Evolutionary conservation across 208 protist species (phyloP).

Genomic region (Trypanosoma platydactyli): DNA sequence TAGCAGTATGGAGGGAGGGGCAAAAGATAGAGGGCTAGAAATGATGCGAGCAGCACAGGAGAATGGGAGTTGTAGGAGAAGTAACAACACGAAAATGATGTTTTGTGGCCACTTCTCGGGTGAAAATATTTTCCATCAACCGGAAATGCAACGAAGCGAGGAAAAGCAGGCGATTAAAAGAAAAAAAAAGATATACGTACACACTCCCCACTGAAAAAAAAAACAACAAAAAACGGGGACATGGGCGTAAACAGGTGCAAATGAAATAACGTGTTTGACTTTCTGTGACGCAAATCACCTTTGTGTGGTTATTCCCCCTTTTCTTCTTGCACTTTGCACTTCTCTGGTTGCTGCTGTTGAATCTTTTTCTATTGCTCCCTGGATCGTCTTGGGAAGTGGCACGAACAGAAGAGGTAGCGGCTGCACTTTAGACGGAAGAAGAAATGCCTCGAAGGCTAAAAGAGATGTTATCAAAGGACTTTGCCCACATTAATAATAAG

Average conservation of each 20-base stretch:
- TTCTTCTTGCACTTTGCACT: neutral
- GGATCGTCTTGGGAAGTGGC: neutral
- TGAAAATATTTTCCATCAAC: neutral
- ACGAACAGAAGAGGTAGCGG: too few species aligned
- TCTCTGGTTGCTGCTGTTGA: too few species aligned
- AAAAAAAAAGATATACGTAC: neutral
- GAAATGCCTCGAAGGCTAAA: neutral
- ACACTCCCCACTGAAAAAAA: neutral
- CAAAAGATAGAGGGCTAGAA: too few species aligned
- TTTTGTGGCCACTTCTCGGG: too few species aligned
- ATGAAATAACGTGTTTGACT: neutral
- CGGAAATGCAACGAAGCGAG: neutral
- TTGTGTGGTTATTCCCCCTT: neutral
- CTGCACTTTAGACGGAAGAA: neutral
- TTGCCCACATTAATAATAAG: too few species aligned
- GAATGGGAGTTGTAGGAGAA: neutral
- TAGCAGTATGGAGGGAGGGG: too few species aligned
- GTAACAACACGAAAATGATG: neutral
- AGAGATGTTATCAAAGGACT: neutral
- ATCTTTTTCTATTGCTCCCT: neutral
- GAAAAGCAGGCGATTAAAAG: neutral
- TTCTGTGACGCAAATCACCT: neutral
- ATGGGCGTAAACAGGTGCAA: neutral
- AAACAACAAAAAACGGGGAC: neutral
- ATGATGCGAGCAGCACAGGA: too few species aligned